phyloP scores from a whole-genome alignment of 768 basidiomycete species.

The Russula compacta region DNA sequence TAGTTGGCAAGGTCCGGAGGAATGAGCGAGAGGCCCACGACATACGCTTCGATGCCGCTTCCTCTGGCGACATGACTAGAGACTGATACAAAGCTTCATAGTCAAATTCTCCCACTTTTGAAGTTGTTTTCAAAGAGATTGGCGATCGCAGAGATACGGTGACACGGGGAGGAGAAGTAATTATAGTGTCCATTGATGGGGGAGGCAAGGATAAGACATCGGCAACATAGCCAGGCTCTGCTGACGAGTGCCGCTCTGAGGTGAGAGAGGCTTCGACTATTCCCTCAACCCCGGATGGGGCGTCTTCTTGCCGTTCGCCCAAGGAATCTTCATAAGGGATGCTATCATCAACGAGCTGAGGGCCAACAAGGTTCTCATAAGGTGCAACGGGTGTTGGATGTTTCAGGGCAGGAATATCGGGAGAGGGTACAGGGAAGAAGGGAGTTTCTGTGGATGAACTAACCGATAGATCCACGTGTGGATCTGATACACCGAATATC shows the following conservation, averaged over 20 bases:
- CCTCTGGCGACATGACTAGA: constrained; percentile 11
- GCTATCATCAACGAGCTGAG: neutral
- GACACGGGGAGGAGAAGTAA: neutral
- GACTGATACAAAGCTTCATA: constrained; percentile 15
- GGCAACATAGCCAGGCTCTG: neutral
- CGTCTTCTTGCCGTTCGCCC: neutral
- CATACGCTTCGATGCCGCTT: constrained; percentile 13
- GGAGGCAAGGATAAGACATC: neutral
- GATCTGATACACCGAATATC: neutral
- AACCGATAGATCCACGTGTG: neutral
- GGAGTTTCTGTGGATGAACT: neutral
- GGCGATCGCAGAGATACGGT: neutral
- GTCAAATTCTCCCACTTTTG: neutral
- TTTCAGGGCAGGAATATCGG: neutral
- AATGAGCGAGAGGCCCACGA: constrained; percentile 10
- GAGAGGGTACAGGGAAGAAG: neutral
- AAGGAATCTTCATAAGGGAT: neutral
- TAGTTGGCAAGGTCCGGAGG: neutral
- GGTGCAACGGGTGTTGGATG: too few relatives aligned
- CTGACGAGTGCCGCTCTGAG: neutral
- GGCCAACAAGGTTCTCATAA: neutral
- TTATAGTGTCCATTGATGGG: neutral
- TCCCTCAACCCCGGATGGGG: neutral
- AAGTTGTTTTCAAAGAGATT: neutral
- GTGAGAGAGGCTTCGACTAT: neutral